Percentiles rank a stretch among this genome's conserved stretches.
phyloP scores from a whole-genome alignment of 1,284 basidiomycete species.

The Irpex lacteus region DNA sequence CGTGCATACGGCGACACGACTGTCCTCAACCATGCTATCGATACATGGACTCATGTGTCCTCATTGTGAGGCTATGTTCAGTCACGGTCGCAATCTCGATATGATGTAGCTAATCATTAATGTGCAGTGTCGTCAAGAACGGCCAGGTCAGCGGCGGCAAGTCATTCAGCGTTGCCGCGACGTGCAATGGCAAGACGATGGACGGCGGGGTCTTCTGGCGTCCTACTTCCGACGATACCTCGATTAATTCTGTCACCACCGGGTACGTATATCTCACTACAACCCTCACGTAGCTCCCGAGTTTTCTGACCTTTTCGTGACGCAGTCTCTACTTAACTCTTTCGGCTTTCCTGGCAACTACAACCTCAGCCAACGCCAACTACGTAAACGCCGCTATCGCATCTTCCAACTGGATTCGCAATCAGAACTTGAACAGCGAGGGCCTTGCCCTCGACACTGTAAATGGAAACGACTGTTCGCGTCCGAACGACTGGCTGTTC shows the following conservation, averaged over 20 bases:
- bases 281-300: background rate
- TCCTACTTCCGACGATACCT: slow-evolving; percentile 36
- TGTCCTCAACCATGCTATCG: slow-evolving; percentile 40
- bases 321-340: slow-evolving; percentile 27
- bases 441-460: slow-evolving; percentile 47
- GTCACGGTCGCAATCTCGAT: no score
- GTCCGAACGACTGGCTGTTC: slow-evolving; percentile 41
- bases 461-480: slow-evolving; percentile 40
- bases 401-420: slow-evolving; percentile 45
- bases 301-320: slow-evolving; percentile 5
- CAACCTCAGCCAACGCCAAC: slow-evolving; percentile 37
- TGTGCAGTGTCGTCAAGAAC: background rate
- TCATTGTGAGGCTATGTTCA: slow-evolving; percentile 34
- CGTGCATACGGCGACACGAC: slow-evolving; percentile 41
- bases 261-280: slow-evolving; percentile 30
- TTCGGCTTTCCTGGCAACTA: slow-evolving; percentile 42
- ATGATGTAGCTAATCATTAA: no score
- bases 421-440: slow-evolving; percentile 39
- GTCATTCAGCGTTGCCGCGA: background rate
- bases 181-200: background rate
- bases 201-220: slow-evolving; percentile 23
- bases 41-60: slow-evolving; percentile 47
- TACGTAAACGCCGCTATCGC: slow-evolving; percentile 44
- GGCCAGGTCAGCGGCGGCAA: background rate
- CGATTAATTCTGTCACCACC: slow-evolving; percentile 47